Evolutionary conservation across 108 stramenopile species (phyloP), one percentile per base, ranked within the genome.

Genomic region (Cyclotella sp.): DNA sequence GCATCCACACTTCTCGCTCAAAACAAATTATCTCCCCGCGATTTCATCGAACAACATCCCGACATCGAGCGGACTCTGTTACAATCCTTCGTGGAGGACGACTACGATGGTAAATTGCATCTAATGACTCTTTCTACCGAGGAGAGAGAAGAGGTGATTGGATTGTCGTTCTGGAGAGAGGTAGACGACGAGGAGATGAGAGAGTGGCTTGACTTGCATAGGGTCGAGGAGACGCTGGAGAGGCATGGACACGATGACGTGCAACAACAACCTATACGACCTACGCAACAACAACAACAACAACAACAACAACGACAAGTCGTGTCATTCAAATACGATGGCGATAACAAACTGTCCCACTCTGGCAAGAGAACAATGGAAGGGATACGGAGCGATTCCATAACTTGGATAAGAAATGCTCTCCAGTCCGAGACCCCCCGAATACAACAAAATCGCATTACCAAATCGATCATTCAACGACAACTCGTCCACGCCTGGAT

Each of bases 71-170:
- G 28, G 16, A 76, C 74, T 0, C 39, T 82, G 18, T 26, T 82
- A 13, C 69, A 70, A 19, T 76, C 81, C 15, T 82, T 82, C 26
- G 26, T 82, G n/a, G 81, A 82, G 34, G 63, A 82, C 65, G 81
- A 82, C 58, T 82, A 77, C 40, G 81, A 82, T 29, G 81, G 76
- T 27, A 53, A 40, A 40, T 60, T 82, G 29, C 75, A 82, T 39
- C 46, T 82, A 30, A 74, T 64, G 30, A 74, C 78, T 14, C 58
- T 79, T 19, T 59, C 66, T 29, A 52, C 15, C 3, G 22, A 47
- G 44, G 15, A 13, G 30, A 29, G 22, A 40, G 63, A 47, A 24
- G 66, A 73, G 30, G 46, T 74, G 24, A 44, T 82, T 27, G 81
- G 81, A 27, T 15, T 82, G 4, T 53, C 64, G 1, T 82, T 82